These are phyloP conservation scores for Cryptomeria japonica DNA, from an alignment of 75 land plant species.

Conservation along the genomic window DNA sequence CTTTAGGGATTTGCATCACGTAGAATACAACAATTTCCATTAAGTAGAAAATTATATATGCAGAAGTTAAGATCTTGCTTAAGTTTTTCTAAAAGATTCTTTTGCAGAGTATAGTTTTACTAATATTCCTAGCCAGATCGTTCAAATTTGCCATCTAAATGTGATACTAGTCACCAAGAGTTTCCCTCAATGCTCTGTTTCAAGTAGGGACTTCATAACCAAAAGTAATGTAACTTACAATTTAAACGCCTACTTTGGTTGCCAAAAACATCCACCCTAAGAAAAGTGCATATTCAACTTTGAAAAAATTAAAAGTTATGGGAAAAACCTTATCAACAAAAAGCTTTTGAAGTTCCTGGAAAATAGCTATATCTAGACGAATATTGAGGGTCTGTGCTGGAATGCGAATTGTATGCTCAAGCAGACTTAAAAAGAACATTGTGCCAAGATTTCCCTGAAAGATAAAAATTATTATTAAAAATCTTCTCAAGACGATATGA, in stretches of 20 bases:
- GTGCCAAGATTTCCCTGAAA: background rate
- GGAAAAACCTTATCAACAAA: conserved; percentile 80
- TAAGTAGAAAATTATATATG: background rate
- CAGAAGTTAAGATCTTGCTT: background rate
- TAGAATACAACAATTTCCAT: background rate
- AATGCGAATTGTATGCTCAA: conserved; percentile 71
- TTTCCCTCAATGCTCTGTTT: background rate
- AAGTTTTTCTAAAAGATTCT: background rate
- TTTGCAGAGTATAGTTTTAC: background rate
- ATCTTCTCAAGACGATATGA: background rate
- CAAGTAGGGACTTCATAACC: background rate
- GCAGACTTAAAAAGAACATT: conserved; percentile 73
- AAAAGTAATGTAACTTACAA: background rate
- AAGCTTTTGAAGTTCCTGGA: conserved; percentile 50
- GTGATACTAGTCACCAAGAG: background rate
- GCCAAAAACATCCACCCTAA: background rate
- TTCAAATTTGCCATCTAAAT: background rate
- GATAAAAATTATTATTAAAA: background rate
- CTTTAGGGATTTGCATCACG: background rate
- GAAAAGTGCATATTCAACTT: background rate
- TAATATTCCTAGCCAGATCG: background rate
- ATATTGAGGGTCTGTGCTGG: conserved; percentile 65
- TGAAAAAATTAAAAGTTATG: conserved; percentile 2
- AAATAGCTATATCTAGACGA: conserved; percentile 64
- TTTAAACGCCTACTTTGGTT: background rate